phyloP scores from a whole-genome alignment of 352 stramenopile species.

The Globisporangium paroecandrum region DNA sequence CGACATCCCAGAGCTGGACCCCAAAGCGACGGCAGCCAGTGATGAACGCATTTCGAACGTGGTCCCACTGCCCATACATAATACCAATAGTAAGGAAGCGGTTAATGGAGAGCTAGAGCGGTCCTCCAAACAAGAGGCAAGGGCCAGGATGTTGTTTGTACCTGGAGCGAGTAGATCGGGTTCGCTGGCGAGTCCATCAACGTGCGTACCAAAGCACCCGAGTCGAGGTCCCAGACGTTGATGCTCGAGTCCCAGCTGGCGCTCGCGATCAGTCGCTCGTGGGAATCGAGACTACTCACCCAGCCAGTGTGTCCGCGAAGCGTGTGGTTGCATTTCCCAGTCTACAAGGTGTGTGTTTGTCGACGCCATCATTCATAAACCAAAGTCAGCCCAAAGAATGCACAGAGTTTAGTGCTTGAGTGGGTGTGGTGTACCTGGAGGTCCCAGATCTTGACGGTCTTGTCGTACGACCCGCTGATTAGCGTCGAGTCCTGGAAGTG shows the following conservation, averaged over 20 bases:
- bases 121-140: too few species aligned
- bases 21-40: slow-evolving; percentile 23
- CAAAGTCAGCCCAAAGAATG: not conserved
- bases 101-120: not conserved
- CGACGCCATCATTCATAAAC: not conserved
- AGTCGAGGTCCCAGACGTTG: slow-evolving; percentile 22
- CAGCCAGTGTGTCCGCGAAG: slow-evolving; percentile 26
- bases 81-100: not conserved
- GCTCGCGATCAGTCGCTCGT: slow-evolving; percentile 14
- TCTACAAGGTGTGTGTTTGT: not conserved
- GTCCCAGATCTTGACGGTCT: slow-evolving; percentile 34
- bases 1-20: slow-evolving; percentile 27
- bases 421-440: slow-evolving; percentile 16
- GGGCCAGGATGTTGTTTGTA: not conserved
- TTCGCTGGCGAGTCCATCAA: slow-evolving; percentile 20
- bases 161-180: slow-evolving; percentile 30
- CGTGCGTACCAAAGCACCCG: slow-evolving; percentile 20
- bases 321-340: slow-evolving; percentile 23
- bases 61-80: slow-evolving; percentile 20
- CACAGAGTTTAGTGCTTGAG: not conserved
- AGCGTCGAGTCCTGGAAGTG: slow-evolving; percentile 20
- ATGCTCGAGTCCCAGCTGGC: slow-evolving; percentile 25
- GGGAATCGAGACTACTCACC: slow-evolving; percentile 20
- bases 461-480: slow-evolving; percentile 35
- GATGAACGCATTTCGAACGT: slow-evolving; percentile 15